Evolutionary conservation across 306 rosid species (phyloP).

Genomic region (Medicago lupulina): DNA sequence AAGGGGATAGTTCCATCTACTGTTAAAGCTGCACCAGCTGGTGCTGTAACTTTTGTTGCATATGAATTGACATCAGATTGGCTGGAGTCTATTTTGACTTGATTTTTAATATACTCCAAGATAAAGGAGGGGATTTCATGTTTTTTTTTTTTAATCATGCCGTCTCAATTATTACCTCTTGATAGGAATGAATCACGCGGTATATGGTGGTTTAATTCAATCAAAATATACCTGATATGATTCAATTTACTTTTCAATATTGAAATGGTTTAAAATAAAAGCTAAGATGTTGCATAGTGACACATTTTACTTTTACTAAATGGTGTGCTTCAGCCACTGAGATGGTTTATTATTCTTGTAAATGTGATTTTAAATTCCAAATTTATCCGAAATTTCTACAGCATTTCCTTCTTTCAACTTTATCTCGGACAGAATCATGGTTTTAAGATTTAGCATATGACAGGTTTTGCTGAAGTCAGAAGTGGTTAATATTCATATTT

Average conservation of each 20-base stretch:
- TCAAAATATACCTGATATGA: conserved; percentile 9
- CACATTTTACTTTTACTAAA: not conserved
- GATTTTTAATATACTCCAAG: conserved; percentile 36
- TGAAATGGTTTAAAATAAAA: conserved; percentile 4
- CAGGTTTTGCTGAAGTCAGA: not conserved
- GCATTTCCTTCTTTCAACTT: not conserved
- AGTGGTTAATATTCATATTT: not conserved
- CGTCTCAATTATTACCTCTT: conserved; percentile 37
- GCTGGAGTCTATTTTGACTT: conserved; percentile 68
- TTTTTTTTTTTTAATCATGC: conserved; percentile 39
- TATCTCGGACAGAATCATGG: not conserved
- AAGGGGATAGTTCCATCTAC: conserved; percentile 92
- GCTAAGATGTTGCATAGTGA: not conserved
- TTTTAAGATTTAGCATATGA: not conserved
- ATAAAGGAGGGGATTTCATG: conserved; percentile 11
- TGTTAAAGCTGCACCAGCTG: conserved; percentile 89
- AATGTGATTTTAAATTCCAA: not conserved
- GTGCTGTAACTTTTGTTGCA: conserved; percentile 90
- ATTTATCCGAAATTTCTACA: not conserved
- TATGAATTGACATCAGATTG: conserved; percentile 80
- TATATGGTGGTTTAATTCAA: not conserved
- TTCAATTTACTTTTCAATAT: not conserved
- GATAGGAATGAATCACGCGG: conserved; percentile 4
- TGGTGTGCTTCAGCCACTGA: not conserved
- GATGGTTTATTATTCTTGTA: not conserved